Evolutionary conservation across 2,329 filamentous ascomycete genomes (phyloP).

Genomic region (Ramularia collo-cygni): DNA sequence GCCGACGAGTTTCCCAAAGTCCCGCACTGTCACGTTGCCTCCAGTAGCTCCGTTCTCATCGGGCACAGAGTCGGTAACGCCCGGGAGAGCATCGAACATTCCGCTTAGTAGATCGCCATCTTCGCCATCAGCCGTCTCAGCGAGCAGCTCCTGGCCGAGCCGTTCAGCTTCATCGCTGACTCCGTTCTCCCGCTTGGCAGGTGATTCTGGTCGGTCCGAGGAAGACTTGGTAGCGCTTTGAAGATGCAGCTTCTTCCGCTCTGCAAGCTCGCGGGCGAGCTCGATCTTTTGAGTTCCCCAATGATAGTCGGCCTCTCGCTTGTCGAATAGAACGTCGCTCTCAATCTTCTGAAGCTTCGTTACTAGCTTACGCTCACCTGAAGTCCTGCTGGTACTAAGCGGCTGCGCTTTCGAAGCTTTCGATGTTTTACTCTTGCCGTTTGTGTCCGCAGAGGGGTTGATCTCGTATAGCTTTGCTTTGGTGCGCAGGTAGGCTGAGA

Average conservation of each 20-base stretch:
- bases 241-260: conserved; percentile 26
- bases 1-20: conserved; percentile 80
- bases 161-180: conserved; percentile 45
- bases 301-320: conserved; percentile 38
- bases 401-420: conserved; percentile 31
- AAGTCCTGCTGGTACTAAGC: conserved; percentile 30
- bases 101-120: conserved; percentile 51
- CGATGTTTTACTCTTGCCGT: conserved; percentile 32
- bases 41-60: not conserved
- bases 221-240: conserved; percentile 10
- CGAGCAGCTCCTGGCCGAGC: conserved; percentile 25
- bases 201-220: not conserved
- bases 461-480: conserved; percentile 50
- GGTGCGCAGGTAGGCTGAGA: conserved; percentile 69
- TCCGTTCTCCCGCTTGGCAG: conserved; percentile 29
- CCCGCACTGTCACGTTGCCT: conserved; percentile 56
- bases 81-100: conserved; percentile 46
- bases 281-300: conserved; percentile 41
- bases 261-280: conserved; percentile 35
- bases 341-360: conserved; percentile 72
- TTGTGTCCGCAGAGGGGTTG: conserved; percentile 42
- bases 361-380: conserved; percentile 58
- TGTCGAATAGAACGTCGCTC: conserved; percentile 49
- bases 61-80: conserved; percentile 9
- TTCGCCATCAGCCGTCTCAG: conserved; percentile 44